Percentiles rank a stretch among this genome's conserved stretches.
Evolutionary conservation across 106 monocot genomes (phyloP).

Genomic region (Platanthera zijinensis): DNA sequence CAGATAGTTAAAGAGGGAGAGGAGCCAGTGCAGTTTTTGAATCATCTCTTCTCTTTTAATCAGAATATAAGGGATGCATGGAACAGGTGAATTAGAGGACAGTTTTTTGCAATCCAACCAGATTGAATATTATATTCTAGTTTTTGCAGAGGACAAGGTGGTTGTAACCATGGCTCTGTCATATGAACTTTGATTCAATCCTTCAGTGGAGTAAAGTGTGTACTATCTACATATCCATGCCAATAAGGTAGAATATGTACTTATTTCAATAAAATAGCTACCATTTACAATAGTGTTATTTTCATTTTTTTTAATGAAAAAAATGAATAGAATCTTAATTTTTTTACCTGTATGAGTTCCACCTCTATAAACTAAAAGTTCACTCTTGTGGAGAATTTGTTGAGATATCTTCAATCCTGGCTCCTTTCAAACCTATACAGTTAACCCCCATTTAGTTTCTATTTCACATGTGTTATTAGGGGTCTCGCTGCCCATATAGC

Average conservation of each 20-base stretch:
- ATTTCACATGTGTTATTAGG: no score
- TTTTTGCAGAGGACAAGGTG: neutral
- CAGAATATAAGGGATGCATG: neutral
- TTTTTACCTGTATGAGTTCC: no score
- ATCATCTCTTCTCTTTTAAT: neutral
- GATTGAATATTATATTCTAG: neutral
- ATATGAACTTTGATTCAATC: neutral
- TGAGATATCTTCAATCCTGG: no score
- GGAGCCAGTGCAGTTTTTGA: constrained; percentile 1
- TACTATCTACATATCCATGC: neutral
- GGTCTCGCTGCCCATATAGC: no score
- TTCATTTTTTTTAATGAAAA: neutral
- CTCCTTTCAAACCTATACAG: no score
- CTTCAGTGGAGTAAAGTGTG: neutral
- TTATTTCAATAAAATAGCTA: no score
- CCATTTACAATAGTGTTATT: neutral
- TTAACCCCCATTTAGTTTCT: no score
- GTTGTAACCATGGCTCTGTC: neutral
- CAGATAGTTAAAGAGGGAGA: constrained; percentile 9
- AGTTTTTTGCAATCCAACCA: neutral
- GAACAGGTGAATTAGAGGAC: neutral
- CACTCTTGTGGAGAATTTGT: no score
- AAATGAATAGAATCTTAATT: neutral
- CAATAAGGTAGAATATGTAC: neutral
- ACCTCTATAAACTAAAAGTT: no score